A percentile compares a stretch with the other conserved stretches of the same genome.
These are phyloP conservation scores for Aegilops sharonensis DNA, from an alignment of 176 grass and related monocot species.

Conservation along the genomic window DNA sequence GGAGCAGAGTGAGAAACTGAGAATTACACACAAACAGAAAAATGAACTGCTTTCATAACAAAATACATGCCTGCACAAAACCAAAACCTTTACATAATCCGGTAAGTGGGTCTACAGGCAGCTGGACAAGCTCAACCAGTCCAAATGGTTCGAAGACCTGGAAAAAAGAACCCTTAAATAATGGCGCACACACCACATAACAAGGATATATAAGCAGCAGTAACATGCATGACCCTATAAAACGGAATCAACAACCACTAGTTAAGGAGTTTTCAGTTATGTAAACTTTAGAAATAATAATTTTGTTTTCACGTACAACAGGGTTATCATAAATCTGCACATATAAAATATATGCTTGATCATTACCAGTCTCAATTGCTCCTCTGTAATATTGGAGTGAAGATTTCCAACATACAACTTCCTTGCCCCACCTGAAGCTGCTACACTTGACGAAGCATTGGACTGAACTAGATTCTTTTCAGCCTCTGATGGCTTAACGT, in stretches of 20 bases:
- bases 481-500: constrained; percentile 94
- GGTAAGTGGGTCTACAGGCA: constrained; percentile 78
- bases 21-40: constrained; percentile 15
- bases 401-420: constrained; percentile 99
- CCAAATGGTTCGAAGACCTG: constrained; percentile 97
- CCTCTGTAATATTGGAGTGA: constrained; percentile 89
- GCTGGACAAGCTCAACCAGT: constrained; percentile 82
- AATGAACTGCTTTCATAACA: neutral
- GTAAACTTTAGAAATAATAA: neutral
- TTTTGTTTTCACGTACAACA: too few species aligned
- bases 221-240: neutral
- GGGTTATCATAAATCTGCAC: neutral
- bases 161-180: constrained; percentile 33
- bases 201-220: neutral
- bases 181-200: neutral
- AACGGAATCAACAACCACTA: neutral
- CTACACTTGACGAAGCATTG: constrained; percentile 57
- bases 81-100: constrained; percentile 94
- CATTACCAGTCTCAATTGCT: constrained; percentile 78
- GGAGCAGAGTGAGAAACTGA: constrained; percentile 29
- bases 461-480: constrained; percentile 98
- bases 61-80: constrained; percentile 77
- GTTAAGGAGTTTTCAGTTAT: neutral
- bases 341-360: neutral
- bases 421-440: constrained; percentile 80